phyloP scores from a whole-genome alignment of 176 grass and related monocot genomes.

The Pontederia paniculata region DNA sequence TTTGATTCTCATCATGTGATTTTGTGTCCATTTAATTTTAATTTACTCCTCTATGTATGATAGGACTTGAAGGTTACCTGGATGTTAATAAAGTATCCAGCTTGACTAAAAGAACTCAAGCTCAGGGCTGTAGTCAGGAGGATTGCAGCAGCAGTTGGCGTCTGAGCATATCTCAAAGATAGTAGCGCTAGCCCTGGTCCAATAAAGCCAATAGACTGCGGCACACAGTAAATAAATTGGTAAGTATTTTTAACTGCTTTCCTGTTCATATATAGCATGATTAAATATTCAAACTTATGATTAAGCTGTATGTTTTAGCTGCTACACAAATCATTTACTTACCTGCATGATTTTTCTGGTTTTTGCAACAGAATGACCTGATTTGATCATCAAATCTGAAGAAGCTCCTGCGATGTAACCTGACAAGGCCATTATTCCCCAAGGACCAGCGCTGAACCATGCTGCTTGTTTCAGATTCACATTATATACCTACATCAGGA shows the following conservation, averaged over 20 bases:
- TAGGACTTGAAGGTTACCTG: conserved; percentile 38
- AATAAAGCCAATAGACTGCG: conserved; percentile 85
- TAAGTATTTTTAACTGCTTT: background rate
- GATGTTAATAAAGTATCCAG: conserved; percentile 84
- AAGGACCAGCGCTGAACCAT: conserved; percentile 92
- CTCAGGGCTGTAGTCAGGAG: conserved; percentile 75
- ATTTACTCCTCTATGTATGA: background rate
- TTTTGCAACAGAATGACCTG: conserved; percentile 20
- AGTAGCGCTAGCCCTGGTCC: conserved; percentile 61
- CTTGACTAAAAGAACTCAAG: conserved; percentile 88
- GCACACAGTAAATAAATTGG: conserved; percentile 9
- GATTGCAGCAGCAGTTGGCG: conserved; percentile 46
- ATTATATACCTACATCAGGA: conserved; percentile 61
- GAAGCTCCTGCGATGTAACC: conserved; percentile 80
- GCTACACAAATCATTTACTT: background rate
- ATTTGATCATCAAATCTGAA: conserved; percentile 80
- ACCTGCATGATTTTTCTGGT: conserved; percentile 87
- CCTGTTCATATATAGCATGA: too few relatives aligned
- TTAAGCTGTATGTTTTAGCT: background rate
- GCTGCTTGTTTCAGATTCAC: conserved; percentile 92
- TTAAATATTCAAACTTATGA: too few relatives aligned
- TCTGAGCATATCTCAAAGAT: conserved; percentile 70
- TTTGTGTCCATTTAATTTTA: background rate
- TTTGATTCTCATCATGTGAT: background rate
- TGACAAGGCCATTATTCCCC: conserved; percentile 78